phyloP scores from a whole-genome alignment of 345 rosid species.

The Corchorus capsularis region DNA sequence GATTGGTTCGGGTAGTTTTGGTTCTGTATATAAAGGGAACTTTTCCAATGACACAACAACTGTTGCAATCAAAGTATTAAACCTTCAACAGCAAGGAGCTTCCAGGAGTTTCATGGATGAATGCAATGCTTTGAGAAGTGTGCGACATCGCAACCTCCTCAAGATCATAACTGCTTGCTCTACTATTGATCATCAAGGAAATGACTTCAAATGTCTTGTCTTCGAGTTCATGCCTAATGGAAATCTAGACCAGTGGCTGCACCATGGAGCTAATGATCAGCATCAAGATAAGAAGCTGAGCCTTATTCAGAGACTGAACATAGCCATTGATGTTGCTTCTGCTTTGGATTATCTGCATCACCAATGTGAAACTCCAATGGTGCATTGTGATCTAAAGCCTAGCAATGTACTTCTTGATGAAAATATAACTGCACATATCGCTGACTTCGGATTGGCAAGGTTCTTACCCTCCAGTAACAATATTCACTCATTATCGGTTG shows the following conservation, averaged over 20 bases:
- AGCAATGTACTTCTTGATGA: conserved; percentile 36
- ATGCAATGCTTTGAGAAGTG: conserved; percentile 19
- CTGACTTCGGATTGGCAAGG: conserved; percentile 51
- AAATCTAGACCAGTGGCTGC: conserved; percentile 17
- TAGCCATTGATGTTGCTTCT: conserved; percentile 14
- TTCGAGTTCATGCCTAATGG: conserved; percentile 22
- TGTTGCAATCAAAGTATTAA: conserved; percentile 24
- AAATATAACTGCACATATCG: conserved; percentile 41
- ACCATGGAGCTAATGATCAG: neutral
- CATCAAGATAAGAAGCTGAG: neutral
- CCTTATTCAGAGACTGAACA: conserved; percentile 14
- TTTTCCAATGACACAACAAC: neutral
- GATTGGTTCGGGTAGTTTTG: conserved; percentile 21
- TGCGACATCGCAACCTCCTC: conserved; percentile 27
- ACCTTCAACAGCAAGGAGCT: conserved; percentile 13
- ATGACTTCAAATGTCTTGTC: conserved; percentile 13
- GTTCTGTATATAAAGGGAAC: conserved; percentile 15
- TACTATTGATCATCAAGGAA: neutral
- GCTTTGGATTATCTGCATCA: conserved; percentile 17
- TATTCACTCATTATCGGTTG: conserved; percentile 36
- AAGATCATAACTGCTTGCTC: conserved; percentile 30
- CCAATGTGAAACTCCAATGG: neutral
- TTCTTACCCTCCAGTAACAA: conserved; percentile 24
- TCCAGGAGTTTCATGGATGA: conserved; percentile 20
- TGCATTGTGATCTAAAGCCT: conserved; percentile 24